These are phyloP conservation scores for Parathielavia hyrcaniae DNA, from an alignment of 495 filamentous ascomycete genomes.

Conservation along the genomic window DNA sequence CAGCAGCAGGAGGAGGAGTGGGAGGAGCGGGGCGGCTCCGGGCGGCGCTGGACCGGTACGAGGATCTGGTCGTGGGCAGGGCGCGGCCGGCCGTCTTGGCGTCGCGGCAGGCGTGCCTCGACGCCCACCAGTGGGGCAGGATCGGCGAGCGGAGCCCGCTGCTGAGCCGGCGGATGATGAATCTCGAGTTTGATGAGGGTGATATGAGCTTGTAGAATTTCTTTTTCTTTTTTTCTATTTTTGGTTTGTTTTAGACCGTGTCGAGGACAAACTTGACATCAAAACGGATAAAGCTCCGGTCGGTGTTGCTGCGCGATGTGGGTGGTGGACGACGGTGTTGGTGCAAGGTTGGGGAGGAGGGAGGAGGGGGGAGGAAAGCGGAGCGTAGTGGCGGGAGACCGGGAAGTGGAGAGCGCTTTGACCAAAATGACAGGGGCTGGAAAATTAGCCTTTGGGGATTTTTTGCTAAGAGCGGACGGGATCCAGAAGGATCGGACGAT, in stretches of 20 bases:
- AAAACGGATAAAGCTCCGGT: too few relatives aligned
- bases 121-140: slow-evolving; percentile 53
- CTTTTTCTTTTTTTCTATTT: not conserved
- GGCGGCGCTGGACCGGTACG: slow-evolving; percentile 43
- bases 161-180: slow-evolving; percentile 30
- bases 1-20: not conserved
- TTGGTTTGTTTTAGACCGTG: too few relatives aligned
- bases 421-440: too few relatives aligned
- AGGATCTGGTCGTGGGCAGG: slow-evolving; percentile 46
- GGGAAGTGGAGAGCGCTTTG: too few relatives aligned
- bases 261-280: too few relatives aligned
- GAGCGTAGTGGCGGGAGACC: too few relatives aligned
- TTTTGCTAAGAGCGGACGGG: too few relatives aligned
- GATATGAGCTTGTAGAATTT: not conserved
- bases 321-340: not conserved
- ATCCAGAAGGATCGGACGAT: too few relatives aligned
- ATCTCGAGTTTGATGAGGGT: slow-evolving; percentile 27
- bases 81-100: slow-evolving; percentile 47
- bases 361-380: not conserved
- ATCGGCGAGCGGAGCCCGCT: slow-evolving; percentile 32
- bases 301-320: not conserved
- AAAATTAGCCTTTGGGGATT: too few relatives aligned
- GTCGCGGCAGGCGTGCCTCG: slow-evolving; percentile 55
- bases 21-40: slow-evolving; percentile 17
- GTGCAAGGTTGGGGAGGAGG: not conserved